Percentiles rank a stretch among this genome's conserved stretches.
Evolutionary conservation across 345 rosid species (phyloP).

Genomic region (Bretschneidera sinensis): DNA sequence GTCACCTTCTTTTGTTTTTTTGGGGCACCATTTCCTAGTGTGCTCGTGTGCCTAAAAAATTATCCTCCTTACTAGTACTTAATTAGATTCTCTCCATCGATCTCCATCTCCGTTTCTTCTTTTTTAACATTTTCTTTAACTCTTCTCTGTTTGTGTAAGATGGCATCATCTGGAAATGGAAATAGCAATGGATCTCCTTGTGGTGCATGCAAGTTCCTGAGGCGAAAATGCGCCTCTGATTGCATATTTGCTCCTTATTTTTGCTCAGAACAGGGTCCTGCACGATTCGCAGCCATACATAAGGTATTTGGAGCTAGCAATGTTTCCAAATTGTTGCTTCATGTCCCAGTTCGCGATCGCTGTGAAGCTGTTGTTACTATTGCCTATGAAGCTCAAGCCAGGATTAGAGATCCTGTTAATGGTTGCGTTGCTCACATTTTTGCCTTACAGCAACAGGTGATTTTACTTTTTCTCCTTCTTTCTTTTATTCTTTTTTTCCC

Average conservation of each 20-base stretch:
- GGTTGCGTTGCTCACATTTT: slow-evolving; percentile 66
- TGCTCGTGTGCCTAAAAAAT: slow-evolving; percentile 31
- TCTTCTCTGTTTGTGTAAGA: no score
- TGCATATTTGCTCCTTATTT: slow-evolving; percentile 56
- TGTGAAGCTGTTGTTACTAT: slow-evolving; percentile 60
- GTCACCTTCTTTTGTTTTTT: no score
- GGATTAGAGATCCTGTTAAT: slow-evolving; percentile 57
- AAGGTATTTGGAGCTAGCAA: slow-evolving; percentile 76
- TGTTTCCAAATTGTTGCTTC: slow-evolving; percentile 50
- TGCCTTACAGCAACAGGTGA: slow-evolving; percentile 60
- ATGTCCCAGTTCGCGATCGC: slow-evolving; percentile 49
- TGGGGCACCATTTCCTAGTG: slow-evolving; percentile 29
- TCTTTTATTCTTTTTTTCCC: no score
- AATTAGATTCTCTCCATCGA: no score
- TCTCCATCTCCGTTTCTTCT: slow-evolving; percentile 7
- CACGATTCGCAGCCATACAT: slow-evolving; percentile 55
- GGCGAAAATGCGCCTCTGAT: slow-evolving; percentile 51
- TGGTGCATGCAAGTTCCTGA: slow-evolving; percentile 63
- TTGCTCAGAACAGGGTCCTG: slow-evolving; percentile 55
- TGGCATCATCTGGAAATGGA: slow-evolving; percentile 34
- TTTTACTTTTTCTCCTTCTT: not conserved
- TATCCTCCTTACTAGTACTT: no score
- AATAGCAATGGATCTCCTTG: slow-evolving; percentile 49
- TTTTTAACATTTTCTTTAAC: slow-evolving; percentile 4
- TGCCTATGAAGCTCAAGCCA: slow-evolving; percentile 61